Evolutionary conservation across 805 yeast genomes (phyloP), one percentile per base, ranked within the genome.

Genomic region (Candida coquimbonensis): DNA sequence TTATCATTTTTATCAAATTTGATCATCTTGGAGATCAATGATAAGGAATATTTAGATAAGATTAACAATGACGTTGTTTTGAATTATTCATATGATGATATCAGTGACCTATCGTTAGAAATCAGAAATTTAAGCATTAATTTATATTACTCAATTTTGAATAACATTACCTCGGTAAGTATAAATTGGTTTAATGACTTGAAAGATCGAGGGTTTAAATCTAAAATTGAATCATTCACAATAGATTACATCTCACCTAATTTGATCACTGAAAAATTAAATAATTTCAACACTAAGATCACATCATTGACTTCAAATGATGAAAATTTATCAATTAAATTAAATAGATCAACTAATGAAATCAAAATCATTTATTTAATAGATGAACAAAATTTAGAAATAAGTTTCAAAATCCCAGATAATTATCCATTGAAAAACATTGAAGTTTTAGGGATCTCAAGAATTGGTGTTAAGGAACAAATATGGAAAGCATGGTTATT

Each of bases 401-500:
- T 95, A 68, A 75, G 80, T 0, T 79, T 91, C 49, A 73, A 73
- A 38, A 66, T 91, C 8, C 98, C 98, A 0, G 57, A 69, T 0
- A 74, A 78, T 36, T 93, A 80, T 55, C 99, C 99, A 9, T 73
- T 91, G 37, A 75, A 80, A 2, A 82, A 78, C 51, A 82, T 93
- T 9, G 68, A 70, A 9, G 89, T 93, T 1, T 78, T 77, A 39
- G 97, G 96, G 4, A 78, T 88, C 0, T 72, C 78, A 40, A 72
- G 95, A 49, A 74, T 88, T 32, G 98, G 98, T 19, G 95, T 91
- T 14, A 86, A 84, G 52, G 98, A 91, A 55, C 80, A 78, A 50
- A 89, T 87, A 64, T 90, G 96, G 96, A 83, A 87, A 54, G 88
- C 96, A 2, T 93, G 98, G 98, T 67, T 91, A 17, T 70, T 91